These are phyloP conservation scores for Leptoxyphium fumago DNA, from an alignment of 2,329 filamentous ascomycete species.

Conservation along the genomic window DNA sequence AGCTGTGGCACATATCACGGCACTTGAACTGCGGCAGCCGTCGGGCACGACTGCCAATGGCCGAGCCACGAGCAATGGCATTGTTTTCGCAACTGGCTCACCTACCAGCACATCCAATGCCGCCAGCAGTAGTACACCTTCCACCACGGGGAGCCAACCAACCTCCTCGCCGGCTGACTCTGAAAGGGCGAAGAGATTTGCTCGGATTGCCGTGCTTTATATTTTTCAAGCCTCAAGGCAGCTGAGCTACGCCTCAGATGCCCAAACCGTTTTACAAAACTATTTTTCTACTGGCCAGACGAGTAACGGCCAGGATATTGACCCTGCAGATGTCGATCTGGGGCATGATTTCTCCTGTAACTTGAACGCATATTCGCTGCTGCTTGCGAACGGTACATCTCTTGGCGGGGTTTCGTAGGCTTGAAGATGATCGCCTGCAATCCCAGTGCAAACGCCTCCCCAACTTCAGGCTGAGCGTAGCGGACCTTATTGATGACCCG, in stretches of 20 bases:
- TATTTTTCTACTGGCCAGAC: constrained; percentile 14
- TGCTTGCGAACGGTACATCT: constrained; percentile 12
- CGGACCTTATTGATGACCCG: too few species aligned
- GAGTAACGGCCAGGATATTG: constrained; percentile 6
- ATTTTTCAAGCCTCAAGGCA: constrained; percentile 28
- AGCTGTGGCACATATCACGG: background rate
- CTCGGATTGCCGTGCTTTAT: constrained; percentile 30
- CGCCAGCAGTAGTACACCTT: constrained; percentile 6
- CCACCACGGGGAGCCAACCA: constrained; percentile 9
- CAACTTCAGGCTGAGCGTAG: too few species aligned
- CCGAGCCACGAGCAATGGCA: constrained; percentile 17
- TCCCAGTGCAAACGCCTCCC: too few species aligned
- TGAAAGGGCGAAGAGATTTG: constrained; percentile 25
- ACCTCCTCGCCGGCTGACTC: constrained; percentile 4
- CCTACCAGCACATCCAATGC: constrained; percentile 1
- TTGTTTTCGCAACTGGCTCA: constrained; percentile 14
- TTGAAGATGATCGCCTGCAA: too few species aligned
- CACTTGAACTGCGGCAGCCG: constrained; percentile 5
- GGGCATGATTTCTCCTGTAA: constrained; percentile 15
- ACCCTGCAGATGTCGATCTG: constrained; percentile 13
- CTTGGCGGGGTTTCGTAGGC: constrained; percentile 6
- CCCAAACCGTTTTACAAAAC: constrained; percentile 28
- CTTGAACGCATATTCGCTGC: constrained; percentile 7
- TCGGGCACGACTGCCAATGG: background rate
- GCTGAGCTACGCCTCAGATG: constrained; percentile 25